Evolutionary conservation across 2,329 filamentous ascomycete species (phyloP).

Genomic region (Penicillium verrucosum): DNA sequence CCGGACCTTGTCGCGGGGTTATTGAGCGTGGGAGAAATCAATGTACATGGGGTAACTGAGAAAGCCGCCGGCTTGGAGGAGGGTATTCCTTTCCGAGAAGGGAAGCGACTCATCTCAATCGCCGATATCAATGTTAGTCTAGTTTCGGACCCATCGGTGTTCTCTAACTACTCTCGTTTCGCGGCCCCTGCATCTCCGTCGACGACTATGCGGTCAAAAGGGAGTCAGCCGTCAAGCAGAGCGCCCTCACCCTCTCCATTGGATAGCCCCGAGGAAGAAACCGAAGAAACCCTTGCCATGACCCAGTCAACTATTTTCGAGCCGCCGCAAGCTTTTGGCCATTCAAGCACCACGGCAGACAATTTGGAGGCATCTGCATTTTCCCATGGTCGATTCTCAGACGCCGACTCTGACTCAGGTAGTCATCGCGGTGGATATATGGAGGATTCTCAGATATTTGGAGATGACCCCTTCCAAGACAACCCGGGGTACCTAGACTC

Average conservation of each 20-base stretch:
- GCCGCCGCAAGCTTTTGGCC: slow-evolving; percentile 17
- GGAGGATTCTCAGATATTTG: slow-evolving; percentile 28
- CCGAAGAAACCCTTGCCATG: slow-evolving; percentile 32
- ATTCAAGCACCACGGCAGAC: neutral
- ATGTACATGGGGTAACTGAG: slow-evolving; percentile 32
- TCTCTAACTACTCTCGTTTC: slow-evolving; percentile 45
- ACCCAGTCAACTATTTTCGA: slow-evolving; percentile 41
- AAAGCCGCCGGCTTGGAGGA: slow-evolving; percentile 19
- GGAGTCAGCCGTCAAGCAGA: slow-evolving; percentile 29
- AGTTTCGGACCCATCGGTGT: slow-evolving; percentile 49
- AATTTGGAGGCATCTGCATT: slow-evolving; percentile 31
- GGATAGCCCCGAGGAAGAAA: slow-evolving; percentile 24
- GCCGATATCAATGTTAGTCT: slow-evolving; percentile 46
- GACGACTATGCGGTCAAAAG: slow-evolving; percentile 34
- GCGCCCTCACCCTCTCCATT: slow-evolving; percentile 28
- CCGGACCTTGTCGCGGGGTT: slow-evolving; percentile 38
- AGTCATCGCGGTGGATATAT: slow-evolving; percentile 23
- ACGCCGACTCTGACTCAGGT: slow-evolving; percentile 41
- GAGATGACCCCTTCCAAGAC: slow-evolving; percentile 34
- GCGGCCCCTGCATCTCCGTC: slow-evolving; percentile 31
- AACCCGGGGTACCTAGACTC: slow-evolving; percentile 41
- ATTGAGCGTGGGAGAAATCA: slow-evolving; percentile 36
- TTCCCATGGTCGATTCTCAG: slow-evolving; percentile 43
- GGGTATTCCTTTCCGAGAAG: slow-evolving; percentile 26
- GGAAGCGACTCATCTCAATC: slow-evolving; percentile 47